Base-by-base conservation (phyloP, 2,329 filamentous ascomycete species). In the Venturia oleaginea region DNA sequence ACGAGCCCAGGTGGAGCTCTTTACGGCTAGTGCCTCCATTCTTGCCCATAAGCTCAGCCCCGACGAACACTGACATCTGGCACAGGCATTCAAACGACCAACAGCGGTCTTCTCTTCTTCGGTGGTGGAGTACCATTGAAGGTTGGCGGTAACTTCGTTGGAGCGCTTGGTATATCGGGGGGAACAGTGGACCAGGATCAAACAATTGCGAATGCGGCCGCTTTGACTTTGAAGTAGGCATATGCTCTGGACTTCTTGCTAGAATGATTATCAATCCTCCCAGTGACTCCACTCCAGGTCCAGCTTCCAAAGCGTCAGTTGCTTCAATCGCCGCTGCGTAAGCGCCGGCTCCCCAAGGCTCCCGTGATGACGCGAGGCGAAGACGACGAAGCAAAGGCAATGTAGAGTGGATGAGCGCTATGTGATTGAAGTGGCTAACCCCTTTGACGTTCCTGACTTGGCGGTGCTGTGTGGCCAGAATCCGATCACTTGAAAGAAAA, bases 211-310 rank as follows among this genome's bases (percentile, higher is more conserved):
- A 69, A 64, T 54, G 70, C 69, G 1, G 70, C 64, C 0, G 64
- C 70, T 10, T 22, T 63, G 38, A 27, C 27, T 11, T 42, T 64
- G 38, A 64, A 64, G 61, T 62, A 62, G 59, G 27, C 34, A 57
- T 34, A 10, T 34, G 13, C 48, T 57, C 10, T 34, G 51, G 7
- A 57, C 5, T 10, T n/a, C 4, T n/a, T n/a, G 0, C 81, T 83
- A 0, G 85, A 85, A 5, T 88, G 78, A 70, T 88, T 84, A 24
- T 87, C 8, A 57, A 37, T 15, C 24, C 1, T 34, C 34, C 51
- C n/a, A 34, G 51, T 17, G 17, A 10, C 34, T 11, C 51, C 3
- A 34, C 2, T 5, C 46, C 46, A 57, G 51, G 30, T 57, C 30
- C 51, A 8, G 30, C 51, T n/a, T 32, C 27, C 27, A 57, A 34